Evolutionary conservation across 352 stramenopile genomes (phyloP), one percentile per base, ranked within the genome.

Genomic region (Saprolegnia diclina): DNA sequence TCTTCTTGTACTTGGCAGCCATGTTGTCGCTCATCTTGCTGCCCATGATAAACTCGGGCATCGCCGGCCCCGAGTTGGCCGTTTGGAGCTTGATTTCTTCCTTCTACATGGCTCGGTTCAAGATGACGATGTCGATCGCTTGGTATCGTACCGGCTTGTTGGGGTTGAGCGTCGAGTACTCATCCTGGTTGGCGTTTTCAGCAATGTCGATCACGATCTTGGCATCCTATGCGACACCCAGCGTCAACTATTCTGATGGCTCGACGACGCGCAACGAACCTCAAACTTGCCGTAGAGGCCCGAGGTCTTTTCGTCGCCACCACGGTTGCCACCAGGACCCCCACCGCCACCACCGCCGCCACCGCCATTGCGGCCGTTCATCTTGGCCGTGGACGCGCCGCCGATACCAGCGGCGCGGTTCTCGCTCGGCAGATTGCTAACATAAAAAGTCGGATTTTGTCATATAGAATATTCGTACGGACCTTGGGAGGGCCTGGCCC

Each of bases 21-120:
- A 95, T 85, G 67, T 95, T 85, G 0, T 85, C 85, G 77, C 85
- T 95, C 72, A 95, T 95, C 0, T 81, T 91, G 64, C 85, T 95
- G 22, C 85, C 85, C 52, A 88, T 72, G 21, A 95, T 74, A 48
- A 94, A 94, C 40, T 91, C 85, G 5, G 87, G 87, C 19, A 95
- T 67, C 0, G 80, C 84, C 11, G 80, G 82, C 7, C 80, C 77
- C n/a, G 80, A 81, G 11, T 29, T 59, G 19, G 45, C 45, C 9
- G 50, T 24, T 22, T 73, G 38, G 18, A 73, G 37, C 40, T 71
- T 71, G 35, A 65, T 63, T 56, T 64, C 56, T n/a, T 71, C 57
- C 22, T 63, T 46, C 52, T 71, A 53, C 48, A 56, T 64, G 48
- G 11, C 14, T 53, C 9, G 45, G 40, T 54, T 24, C 56, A 19